A percentile compares a stretch with the other conserved stretches of the same genome.
Conservation (phyloP, 495 filamentous ascomycete genomes). For the Hypoxylon subgilvum region DNA sequence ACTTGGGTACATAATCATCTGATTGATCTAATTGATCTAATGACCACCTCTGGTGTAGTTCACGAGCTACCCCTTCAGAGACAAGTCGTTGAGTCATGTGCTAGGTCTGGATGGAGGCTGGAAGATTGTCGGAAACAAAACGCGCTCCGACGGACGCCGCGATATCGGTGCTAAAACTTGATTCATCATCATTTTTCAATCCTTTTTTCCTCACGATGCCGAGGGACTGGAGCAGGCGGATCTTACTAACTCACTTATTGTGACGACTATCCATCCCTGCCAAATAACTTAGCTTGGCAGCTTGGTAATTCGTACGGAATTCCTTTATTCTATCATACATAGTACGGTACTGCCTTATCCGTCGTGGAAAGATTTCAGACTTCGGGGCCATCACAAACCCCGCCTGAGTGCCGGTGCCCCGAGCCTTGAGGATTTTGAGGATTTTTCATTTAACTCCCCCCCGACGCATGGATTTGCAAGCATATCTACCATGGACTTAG, state of each 20-base stretch:
- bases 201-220: slow-evolving; percentile 24
- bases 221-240: slow-evolving; percentile 19
- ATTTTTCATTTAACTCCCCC: neutral
- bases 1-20: too few relatives aligned
- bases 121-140: slow-evolving; percentile 18
- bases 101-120: slow-evolving; percentile 3
- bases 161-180: slow-evolving; percentile 31
- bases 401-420: slow-evolving; percentile 26
- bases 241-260: slow-evolving; percentile 22
- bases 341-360: neutral
- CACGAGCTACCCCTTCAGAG: neutral
- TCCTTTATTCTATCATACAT: neutral
- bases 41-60: slow-evolving; percentile 2
- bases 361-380: neutral
- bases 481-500: too few relatives aligned
- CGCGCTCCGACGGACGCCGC: slow-evolving; percentile 13
- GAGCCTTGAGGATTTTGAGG: neutral
- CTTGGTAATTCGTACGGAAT: too few relatives aligned
- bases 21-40: too few relatives aligned
- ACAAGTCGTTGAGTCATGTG: slow-evolving; percentile 34
- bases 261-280: too few relatives aligned
- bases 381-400: slow-evolving; percentile 27
- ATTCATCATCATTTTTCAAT: slow-evolving; percentile 18
- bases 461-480: neutral
- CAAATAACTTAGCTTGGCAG: too few relatives aligned